Evolutionary conservation across 2,329 filamentous ascomycete genomes (phyloP).

Genomic region (Colletotrichum sp.): DNA sequence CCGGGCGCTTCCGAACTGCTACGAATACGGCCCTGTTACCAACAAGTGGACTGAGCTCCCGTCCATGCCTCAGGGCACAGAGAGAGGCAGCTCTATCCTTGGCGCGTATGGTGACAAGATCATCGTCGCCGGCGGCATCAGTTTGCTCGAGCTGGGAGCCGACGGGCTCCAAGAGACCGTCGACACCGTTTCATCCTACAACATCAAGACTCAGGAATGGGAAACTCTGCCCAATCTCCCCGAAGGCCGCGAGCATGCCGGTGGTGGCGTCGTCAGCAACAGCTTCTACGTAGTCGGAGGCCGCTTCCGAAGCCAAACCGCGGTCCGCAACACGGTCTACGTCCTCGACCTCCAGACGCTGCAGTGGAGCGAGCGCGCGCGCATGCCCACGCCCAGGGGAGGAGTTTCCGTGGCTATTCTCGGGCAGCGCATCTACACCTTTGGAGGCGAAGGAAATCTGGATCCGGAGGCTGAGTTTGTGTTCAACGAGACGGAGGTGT

Average conservation of each 20-base stretch:
- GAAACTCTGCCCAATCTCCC: background rate
- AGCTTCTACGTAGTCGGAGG: background rate
- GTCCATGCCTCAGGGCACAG: rapidly evolving
- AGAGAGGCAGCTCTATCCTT: background rate
- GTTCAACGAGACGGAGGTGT: background rate
- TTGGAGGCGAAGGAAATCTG: background rate
- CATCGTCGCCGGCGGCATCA: background rate
- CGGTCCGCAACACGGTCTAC: background rate
- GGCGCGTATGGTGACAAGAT: background rate
- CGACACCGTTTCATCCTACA: background rate
- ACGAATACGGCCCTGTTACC: background rate
- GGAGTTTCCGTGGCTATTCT: background rate
- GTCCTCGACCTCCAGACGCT: background rate
- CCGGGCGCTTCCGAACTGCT: background rate
- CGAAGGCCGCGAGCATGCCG: background rate
- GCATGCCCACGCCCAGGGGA: background rate
- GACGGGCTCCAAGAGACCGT: background rate
- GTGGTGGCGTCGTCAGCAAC: background rate
- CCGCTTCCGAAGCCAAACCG: background rate
- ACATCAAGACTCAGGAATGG: background rate
- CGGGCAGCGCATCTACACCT: background rate
- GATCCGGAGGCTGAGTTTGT: background rate
- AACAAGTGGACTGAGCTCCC: background rate
- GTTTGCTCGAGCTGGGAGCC: background rate
- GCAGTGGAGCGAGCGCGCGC: background rate